Base-by-base conservation (phyloP, 192 early-diverging fungal genomes). In the Coemansia sp. region DNA sequence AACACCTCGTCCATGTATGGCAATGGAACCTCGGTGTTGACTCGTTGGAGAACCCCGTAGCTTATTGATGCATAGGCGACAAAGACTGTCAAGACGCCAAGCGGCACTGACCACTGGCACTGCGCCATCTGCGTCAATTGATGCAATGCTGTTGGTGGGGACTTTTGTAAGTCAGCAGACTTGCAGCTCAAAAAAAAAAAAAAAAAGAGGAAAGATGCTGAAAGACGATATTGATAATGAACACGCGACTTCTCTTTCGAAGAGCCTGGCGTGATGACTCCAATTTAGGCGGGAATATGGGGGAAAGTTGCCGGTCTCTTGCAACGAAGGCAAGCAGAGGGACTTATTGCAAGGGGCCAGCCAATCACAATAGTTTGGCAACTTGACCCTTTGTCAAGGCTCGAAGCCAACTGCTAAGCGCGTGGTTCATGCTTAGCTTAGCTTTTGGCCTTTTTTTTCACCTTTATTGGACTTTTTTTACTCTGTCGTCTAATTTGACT, bases 1-100 rank as follows among this genome's bases (percentile, higher is more conserved):
- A 97, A 99, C 27, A 92, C 87, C 76, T 99, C 97, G 79, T 99
- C 97, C 97, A 85, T 85, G 72, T 85, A 85, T 12, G 77, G 77
- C 66, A 47, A 55, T 10, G 22, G n/a, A 15, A 77, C 82, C 15
- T 29, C 52, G 1, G 7, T 22, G 60, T 71, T 67, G 22, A 85
- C 65, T 8, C 40, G 77, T 36, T 42, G 74, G 7, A 77, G 68
- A 6, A 80, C 59, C 10, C 72, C 71, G 24, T 67, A 74, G 72
- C 77, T 77, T 15, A 38, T 70, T 5, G 72, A 57, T 18, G 72
- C 72, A 24, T 79, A 79, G 31, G 40, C 68, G 5, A 57, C 65
- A 62, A 85, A 85, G 41, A 61, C 68, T 1, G 74, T 46, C 31
- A 36, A 7, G 52, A 12, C 24, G 52, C 52, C 9, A 18, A 60